These are phyloP conservation scores for Marasmius oreades DNA, from an alignment of 1,284 basidiomycete genomes.

Conservation along the genomic window DNA sequence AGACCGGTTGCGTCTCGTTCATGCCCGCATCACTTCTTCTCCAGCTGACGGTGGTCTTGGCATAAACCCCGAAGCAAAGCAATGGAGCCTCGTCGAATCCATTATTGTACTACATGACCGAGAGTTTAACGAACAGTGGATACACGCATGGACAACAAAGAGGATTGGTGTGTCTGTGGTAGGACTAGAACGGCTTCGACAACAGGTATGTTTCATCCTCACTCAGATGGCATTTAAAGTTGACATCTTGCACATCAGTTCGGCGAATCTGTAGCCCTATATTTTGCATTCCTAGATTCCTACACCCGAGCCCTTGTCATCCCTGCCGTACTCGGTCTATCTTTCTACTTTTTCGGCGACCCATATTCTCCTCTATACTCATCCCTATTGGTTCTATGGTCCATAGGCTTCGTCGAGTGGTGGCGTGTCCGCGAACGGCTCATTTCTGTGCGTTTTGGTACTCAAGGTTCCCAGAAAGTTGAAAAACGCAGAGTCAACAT, in stretches of 20 bases:
- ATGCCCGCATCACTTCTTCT: slow-evolving; percentile 72
- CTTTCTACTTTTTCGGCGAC: slow-evolving; percentile 61
- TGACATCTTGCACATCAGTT: slow-evolving; percentile 51
- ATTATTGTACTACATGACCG: slow-evolving; percentile 84
- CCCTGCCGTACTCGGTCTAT: slow-evolving; percentile 58
- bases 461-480: slow-evolving; percentile 71
- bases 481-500: slow-evolving; percentile 75
- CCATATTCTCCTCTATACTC: slow-evolving; percentile 83
- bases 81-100: slow-evolving; percentile 78
- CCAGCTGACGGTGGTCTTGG: slow-evolving; percentile 75
- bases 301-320: slow-evolving; percentile 79
- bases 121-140: slow-evolving; percentile 73
- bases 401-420: slow-evolving; percentile 81
- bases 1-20: slow-evolving; percentile 77
- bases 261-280: slow-evolving; percentile 85
- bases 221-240: not conserved
- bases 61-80: slow-evolving; percentile 62
- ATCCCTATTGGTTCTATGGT: slow-evolving; percentile 73
- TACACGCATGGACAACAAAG: slow-evolving; percentile 60
- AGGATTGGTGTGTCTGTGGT: slow-evolving; percentile 55
- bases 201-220: slow-evolving; percentile 41
- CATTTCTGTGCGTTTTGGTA: slow-evolving; percentile 79
- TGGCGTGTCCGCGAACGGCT: slow-evolving; percentile 85
- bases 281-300: slow-evolving; percentile 84
- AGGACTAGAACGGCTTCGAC: slow-evolving; percentile 56